Evolutionary conservation across 345 rosid species (phyloP), one percentile per base, ranked within the genome.

Genomic region (Lepidium aucheri): DNA sequence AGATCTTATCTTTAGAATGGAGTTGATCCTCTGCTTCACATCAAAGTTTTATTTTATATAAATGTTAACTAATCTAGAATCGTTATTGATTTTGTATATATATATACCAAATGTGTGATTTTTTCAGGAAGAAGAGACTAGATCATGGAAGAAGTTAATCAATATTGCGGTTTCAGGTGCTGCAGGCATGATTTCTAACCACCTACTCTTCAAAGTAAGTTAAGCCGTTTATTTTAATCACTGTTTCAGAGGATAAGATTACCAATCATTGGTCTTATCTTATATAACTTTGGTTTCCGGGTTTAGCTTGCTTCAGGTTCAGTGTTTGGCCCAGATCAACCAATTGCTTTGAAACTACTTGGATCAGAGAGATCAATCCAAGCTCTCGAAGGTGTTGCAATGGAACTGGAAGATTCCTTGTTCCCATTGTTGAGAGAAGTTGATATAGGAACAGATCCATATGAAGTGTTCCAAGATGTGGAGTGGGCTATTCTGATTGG

Each of bases 341-440:
- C 97, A 4, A 74, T 94, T 49, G 88, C 97, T 6, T 81, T 90
- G 80, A 90, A 90, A 69, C 83, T 94, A 9, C 73, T 94, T 76
- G 99, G 99, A 70, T 94, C 97, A 17, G 96, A 88, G 70, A 94
- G 92, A 65, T 94, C 99, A 47, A 45, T 84, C 33, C 88, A 86
- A 76, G 99, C 99, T 71, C 96, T 94, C 22, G 99, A 94, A 90
- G 99, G 99, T 82, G 99, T 94, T 43, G 99, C 99, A 14, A 94
- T 94, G 99, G 99, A 94, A 17, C 88, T 94, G 36, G 99, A 94
- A 85, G 99, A 94, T 82, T 94, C 95, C 2, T 80, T 94, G 82
- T 94, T 77, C 72, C 99, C 99, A 4, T 68, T 94, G 76, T 74
- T 94, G 86, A 86, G 96, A 79, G 96, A 94, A 76, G 99, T 94